Evolutionary conservation across 805 yeast genomes (phyloP), one percentile per base, ranked within the genome.

Genomic region (Spathaspora hagerdaliae): DNA sequence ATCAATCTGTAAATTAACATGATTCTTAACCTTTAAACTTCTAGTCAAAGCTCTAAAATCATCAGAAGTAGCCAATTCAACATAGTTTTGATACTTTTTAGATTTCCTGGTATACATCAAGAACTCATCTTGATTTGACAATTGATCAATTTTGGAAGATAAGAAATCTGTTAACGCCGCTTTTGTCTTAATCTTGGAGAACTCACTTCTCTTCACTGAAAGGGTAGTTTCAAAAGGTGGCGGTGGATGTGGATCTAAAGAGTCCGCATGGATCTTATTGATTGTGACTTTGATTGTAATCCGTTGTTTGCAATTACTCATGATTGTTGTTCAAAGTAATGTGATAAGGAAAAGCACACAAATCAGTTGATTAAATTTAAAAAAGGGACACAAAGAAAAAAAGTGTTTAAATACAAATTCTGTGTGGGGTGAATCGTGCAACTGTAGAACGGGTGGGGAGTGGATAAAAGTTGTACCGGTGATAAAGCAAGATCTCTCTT

Each of bases 11-110:
- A 79, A 57, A 50, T 68, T 69, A 41, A 75, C 55, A 46, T 66
- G 69, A 46, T 64, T 69, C 53, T 77, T 77, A 14, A 78, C 81
- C 44, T 66, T 61, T 50, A 79, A 64, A 39, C 81, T 73, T 50
- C 81, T 65, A 36, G 60, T 57, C 45, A 79, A 63, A 24, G 68
- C 58, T 40, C 59, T 63, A 55, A 72, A 78, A 47, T 78, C 82
- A 4, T 63, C 61, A 3, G 36, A 51, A 4, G 64, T 43, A 13
- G 61, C 70, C 49, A 79, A 65, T 4, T 59, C 47, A 10, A 77
- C 73, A 50, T 65, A 78, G 8, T 58, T 53, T 36, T 64, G 67
- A 35, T 62, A 61, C 51, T 71, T 77, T 58, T 74, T 77, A n/a
- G 81, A 75, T 50, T 71, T 76, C 50, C 84, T 66, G 33, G 51